These are phyloP conservation scores for Fusarium sp. DNA, from an alignment of 2,329 filamentous ascomycete species.

Conservation along the genomic window DNA sequence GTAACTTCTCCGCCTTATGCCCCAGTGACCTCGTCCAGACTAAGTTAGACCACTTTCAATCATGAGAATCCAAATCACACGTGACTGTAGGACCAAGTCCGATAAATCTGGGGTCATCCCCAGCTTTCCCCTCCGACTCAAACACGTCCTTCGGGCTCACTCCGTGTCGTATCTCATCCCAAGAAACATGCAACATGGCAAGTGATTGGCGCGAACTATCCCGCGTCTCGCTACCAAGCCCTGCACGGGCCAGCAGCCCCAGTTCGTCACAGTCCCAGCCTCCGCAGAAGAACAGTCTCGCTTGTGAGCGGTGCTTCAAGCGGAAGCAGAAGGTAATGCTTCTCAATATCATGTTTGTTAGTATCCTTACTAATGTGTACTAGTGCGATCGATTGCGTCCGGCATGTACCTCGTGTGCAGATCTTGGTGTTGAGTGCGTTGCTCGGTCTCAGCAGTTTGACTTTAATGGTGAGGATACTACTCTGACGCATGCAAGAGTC, in stretches of 20 bases:
- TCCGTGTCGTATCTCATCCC: not conserved
- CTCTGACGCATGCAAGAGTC: conserved; percentile 14
- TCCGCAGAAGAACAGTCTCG: conserved; percentile 10
- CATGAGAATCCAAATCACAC: not conserved
- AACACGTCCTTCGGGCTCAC: conserved; percentile 2
- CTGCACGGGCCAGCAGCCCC: conserved; percentile 5
- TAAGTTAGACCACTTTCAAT: not conserved
- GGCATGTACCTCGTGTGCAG: conserved; percentile 11
- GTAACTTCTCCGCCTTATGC: not conserved
- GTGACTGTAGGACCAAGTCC: conserved; percentile 13
- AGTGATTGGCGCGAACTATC: conserved; percentile 10
- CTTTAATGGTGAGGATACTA: conserved; percentile 14
- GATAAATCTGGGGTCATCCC: not conserved
- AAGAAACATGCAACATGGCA: not conserved
- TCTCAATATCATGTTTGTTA: accelerated
- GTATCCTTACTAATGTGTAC: accelerated
- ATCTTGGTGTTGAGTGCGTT: conserved; percentile 19
- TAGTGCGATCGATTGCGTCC: conserved; percentile 13
- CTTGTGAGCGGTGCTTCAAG: conserved; percentile 30
- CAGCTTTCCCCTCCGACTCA: not conserved
- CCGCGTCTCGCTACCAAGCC: not conserved
- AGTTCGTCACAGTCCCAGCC: not conserved
- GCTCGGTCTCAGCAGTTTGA: conserved; percentile 21
- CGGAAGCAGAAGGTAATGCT: conserved; percentile 22
- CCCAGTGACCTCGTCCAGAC: not conserved